Base-by-base conservation (phyloP, 768 basidiomycete species). In the Tremella yokohamensis region DNA sequence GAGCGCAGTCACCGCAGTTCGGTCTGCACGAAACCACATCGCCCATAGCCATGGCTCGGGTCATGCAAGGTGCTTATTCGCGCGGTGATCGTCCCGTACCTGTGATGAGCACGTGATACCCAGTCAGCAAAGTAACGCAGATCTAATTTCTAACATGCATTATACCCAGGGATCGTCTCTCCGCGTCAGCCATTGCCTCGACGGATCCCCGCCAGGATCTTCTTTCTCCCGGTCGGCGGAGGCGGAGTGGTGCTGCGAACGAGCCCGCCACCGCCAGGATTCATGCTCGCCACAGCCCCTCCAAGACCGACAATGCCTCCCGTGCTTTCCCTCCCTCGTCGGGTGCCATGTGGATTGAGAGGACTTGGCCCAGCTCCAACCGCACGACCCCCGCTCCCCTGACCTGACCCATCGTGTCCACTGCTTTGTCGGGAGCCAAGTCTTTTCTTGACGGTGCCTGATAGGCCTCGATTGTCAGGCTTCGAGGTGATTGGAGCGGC, bases 201-300 rank as follows among this genome's bases (percentile, higher is more conserved):
- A 29, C 62, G 64, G 53, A 69, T 58, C 7, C 67, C 68, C 25
- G 60, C 63, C 18, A 69, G 48, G 3, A 72, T 61, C 58, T 54
- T 69, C 57, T 56, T 63, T 52, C 64, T 55, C 39, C 55, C 54
- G 18, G 40, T 20, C 24, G 39, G 40, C 1, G 62, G 62, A 20
- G 70, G 71, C 48, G 70, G 71, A 51, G 63, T 69, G 12, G 60
- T 52, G 26, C 65, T 40, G 40, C 70, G 58, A 20, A 60, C 25
- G 8, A 39, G 51, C 1, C 63, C 65, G 22, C 62, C 39, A 2
- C 55, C 62, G 8, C 49, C 37, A 34, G 58, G 37, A 49, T 70
- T 73, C 71, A 73, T 73, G 52, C 59, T 62, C 34, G 71, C 71
- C 44, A 73, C 71, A 3, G 71, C 71, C 7, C 71, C 71, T 8